A percentile compares a stretch with the other conserved stretches of the same genome.
These are phyloP conservation scores for Colletotrichum gloeosporioides DNA, from an alignment of 2,329 filamentous ascomycete species.

Conservation along the genomic window DNA sequence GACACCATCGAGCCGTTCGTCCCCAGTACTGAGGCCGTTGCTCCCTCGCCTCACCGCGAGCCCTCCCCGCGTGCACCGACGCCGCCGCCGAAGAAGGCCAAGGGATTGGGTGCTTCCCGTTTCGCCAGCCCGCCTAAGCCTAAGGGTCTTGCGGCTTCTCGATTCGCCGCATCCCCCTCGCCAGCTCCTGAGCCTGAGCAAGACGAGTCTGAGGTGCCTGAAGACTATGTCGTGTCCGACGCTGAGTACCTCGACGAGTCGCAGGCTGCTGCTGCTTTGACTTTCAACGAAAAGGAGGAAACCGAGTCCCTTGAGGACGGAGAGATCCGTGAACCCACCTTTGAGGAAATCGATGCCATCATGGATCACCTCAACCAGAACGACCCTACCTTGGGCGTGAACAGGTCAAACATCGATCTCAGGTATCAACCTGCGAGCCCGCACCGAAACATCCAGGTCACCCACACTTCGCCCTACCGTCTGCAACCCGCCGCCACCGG, in stretches of 20 bases:
- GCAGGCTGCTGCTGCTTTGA: neutral
- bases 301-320: conserved; percentile 31
- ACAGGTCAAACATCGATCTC: conserved; percentile 55
- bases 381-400: conserved; percentile 76
- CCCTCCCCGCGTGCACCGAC: conserved; percentile 25
- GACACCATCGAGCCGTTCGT: conserved; percentile 21
- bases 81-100: conserved; percentile 29
- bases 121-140: conserved; percentile 49
- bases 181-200: conserved; percentile 34
- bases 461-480: conserved; percentile 58
- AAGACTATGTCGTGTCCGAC: conserved; percentile 20
- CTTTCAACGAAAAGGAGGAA: conserved; percentile 5
- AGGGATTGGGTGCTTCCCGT: conserved; percentile 52
- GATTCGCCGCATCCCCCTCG: conserved; percentile 47
- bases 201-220: conserved; percentile 29
- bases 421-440: conserved; percentile 53
- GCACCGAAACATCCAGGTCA: conserved; percentile 40
- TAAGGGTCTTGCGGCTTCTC: conserved; percentile 48
- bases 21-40: neutral
- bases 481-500: conserved; percentile 51
- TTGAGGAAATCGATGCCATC: conserved; percentile 89
- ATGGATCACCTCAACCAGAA: conserved; percentile 84
- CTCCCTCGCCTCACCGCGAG: neutral
- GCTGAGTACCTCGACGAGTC: neutral
- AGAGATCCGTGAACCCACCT: conserved; percentile 53